Conservation (phyloP, 1,284 basidiomycete species). For the Heterobasidion annosum region DNA sequence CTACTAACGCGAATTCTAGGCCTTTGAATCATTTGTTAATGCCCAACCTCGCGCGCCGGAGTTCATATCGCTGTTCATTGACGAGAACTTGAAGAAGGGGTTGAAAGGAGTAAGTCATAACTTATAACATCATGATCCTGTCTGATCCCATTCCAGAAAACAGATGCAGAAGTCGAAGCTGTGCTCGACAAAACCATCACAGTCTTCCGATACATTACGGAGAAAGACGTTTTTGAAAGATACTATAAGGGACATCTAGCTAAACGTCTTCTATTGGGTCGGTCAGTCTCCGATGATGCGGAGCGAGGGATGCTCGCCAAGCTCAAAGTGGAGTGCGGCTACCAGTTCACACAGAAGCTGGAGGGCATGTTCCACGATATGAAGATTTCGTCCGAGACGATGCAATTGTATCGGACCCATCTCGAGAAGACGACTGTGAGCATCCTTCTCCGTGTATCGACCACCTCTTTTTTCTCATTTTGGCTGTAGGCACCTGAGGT, state of each 20-base stretch:
- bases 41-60: slow-evolving; percentile 84
- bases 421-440: slow-evolving; percentile 47
- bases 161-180: slow-evolving; percentile 83
- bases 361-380: slow-evolving; percentile 99
- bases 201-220: slow-evolving; percentile 89
- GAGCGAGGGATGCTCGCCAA: slow-evolving; percentile 98
- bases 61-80: slow-evolving; percentile 95
- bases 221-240: slow-evolving; percentile 97
- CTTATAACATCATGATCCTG: not conserved
- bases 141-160: slow-evolving; percentile 55
- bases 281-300: slow-evolving; percentile 94
- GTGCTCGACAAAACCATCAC: slow-evolving; percentile 93
- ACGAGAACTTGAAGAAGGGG: slow-evolving; percentile 94
- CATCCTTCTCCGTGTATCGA: not conserved
- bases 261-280: slow-evolving; percentile 79
- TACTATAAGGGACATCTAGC: slow-evolving; percentile 98
- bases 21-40: slow-evolving; percentile 92
- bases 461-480: slow-evolving; percentile 2
- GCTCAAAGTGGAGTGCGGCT: slow-evolving; percentile 94
- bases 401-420: slow-evolving; percentile 64
- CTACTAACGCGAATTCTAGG: slow-evolving; percentile 35
- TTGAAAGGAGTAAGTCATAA: slow-evolving; percentile 74
- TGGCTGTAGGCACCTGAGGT: slow-evolving; percentile 51
- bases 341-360: slow-evolving; percentile 95
- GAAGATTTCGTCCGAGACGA: slow-evolving; percentile 82